phyloP scores from a whole-genome alignment of 2,329 filamentous ascomycete species.

The Trichothecium roseum region DNA sequence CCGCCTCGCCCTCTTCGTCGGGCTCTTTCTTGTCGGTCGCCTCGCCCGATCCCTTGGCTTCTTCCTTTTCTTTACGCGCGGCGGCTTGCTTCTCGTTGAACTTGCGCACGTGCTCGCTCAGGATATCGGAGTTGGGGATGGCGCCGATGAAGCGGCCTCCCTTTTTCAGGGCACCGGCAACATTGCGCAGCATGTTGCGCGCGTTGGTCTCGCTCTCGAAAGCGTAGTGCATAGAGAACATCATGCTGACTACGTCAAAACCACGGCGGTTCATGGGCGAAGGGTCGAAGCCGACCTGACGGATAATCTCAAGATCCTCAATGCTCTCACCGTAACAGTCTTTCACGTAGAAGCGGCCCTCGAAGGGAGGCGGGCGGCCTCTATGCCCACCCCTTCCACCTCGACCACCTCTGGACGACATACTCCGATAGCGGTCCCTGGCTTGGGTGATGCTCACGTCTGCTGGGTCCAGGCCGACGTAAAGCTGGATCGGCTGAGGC shows the following conservation, averaged over 20 bases:
- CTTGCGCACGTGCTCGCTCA: constrained; percentile 66
- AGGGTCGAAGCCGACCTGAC: constrained; percentile 77
- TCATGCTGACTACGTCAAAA: constrained; percentile 95
- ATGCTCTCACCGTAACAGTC: constrained; percentile 86
- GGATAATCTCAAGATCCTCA: constrained; percentile 70
- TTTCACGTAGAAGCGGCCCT: constrained; percentile 80
- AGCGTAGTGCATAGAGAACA: constrained; percentile 99
- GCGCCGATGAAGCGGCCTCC: constrained; percentile 90
- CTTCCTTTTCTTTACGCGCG: constrained; percentile 11
- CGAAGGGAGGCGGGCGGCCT: constrained; percentile 49
- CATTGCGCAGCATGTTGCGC: constrained; percentile 85
- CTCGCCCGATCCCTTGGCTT: not conserved
- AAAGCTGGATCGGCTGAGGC: constrained; percentile 81
- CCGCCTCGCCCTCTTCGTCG: constrained; percentile 41
- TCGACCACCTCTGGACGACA: constrained; percentile 51
- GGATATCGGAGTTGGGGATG: constrained; percentile 93
- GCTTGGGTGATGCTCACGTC: constrained; percentile 89
- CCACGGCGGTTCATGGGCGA: constrained; percentile 65
- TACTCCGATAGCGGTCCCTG: constrained; percentile 67
- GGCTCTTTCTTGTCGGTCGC: not conserved
- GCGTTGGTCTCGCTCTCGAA: constrained; percentile 90
- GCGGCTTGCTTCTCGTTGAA: constrained; percentile 49
- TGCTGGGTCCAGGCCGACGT: constrained; percentile 88
- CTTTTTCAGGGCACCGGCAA: constrained; percentile 82
- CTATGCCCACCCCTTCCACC: constrained; percentile 26